Base-by-base conservation (phyloP, 345 rosid species). In the Ailanthus altissimus region DNA sequence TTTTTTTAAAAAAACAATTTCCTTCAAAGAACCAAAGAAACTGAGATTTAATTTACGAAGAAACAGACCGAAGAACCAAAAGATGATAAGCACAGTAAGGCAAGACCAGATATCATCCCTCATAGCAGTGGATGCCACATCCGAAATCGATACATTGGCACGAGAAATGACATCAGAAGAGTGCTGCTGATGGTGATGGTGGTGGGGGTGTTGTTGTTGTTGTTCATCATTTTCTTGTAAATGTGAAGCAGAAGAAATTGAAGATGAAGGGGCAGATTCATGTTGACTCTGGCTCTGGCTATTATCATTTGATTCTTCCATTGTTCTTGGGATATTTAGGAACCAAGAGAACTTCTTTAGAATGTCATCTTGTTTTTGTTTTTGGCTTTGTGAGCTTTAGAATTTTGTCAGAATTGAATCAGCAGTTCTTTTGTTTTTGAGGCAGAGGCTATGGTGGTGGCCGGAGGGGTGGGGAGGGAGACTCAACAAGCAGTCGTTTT, bases 41-140 rank as follows among this genome's bases (percentile, higher is more conserved):
- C 18, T 2, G 49, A 51, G 18, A 51, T 51, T 18, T 15, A 53
- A 5, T 20, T 53, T 32, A 56, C 9, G 47, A 68, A 62, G 23
- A 77, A 67, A 79, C 89, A 2, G 40, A 90, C 94, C 94, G 46
- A 88, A 85, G 70, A 85, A 72, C 86, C 92, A 88, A 60, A 88
- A 88, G 21, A 84, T 75, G 42, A 81, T 36, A 32, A 85, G 84
- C n/a, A 82, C 68, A 32, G 59, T 16, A 72, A 82, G 59, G 83
- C 85, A 84, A 51, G 84, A 85, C 88, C 90, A 85, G 20, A 83
- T 70, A 26, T 87, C 92, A 65, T 84, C 88, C 53, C 79, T 63
- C 8, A 79, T 79, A 47, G 58, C 74, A 1, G 59, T 15, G 4
- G 80, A 6, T 1, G 61, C 45, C 18, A 50, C 74, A 74, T 77